These are phyloP conservation scores for Cladosporium oxysporum DNA, from an alignment of 2,329 filamentous ascomycete genomes.

Conservation along the genomic window DNA sequence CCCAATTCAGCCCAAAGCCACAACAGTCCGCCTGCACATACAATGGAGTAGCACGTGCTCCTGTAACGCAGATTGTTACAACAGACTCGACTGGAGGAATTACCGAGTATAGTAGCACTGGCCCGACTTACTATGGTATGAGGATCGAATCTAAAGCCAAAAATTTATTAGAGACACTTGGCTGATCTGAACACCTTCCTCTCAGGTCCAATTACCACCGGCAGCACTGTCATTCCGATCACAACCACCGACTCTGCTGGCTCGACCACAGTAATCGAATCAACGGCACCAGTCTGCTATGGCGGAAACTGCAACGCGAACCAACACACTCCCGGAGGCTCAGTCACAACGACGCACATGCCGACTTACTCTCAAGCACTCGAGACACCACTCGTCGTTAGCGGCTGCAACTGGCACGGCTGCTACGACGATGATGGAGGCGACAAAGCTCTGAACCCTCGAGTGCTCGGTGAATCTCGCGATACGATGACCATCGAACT, in stretches of 20 bases:
- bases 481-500: conserved; percentile 7
- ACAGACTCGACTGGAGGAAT: conserved; percentile 7
- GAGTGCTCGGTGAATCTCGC: background rate
- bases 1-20: background rate
- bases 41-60: conserved; percentile 5
- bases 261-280: background rate
- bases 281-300: conserved; percentile 2
- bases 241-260: conserved; percentile 6
- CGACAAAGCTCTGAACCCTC: background rate
- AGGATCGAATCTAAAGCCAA: background rate
- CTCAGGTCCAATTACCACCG: conserved; percentile 8
- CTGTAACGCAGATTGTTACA: background rate
- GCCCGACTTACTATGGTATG: conserved; percentile 6
- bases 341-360: background rate
- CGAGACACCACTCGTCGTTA: conserved; percentile 10
- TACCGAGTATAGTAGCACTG: conserved; percentile 6
- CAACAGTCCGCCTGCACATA: conserved; percentile 7
- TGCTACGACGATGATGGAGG: background rate
- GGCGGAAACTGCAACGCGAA: conserved; percentile 1
- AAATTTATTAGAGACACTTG: background rate
- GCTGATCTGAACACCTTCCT: background rate
- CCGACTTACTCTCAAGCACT: background rate
- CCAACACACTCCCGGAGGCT: conserved; percentile 12
- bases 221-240: conserved; percentile 6
- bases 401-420: conserved; percentile 2